Evolutionary conservation across 129 eudicot species (phyloP).

Genomic region (Solidago caesia): DNA sequence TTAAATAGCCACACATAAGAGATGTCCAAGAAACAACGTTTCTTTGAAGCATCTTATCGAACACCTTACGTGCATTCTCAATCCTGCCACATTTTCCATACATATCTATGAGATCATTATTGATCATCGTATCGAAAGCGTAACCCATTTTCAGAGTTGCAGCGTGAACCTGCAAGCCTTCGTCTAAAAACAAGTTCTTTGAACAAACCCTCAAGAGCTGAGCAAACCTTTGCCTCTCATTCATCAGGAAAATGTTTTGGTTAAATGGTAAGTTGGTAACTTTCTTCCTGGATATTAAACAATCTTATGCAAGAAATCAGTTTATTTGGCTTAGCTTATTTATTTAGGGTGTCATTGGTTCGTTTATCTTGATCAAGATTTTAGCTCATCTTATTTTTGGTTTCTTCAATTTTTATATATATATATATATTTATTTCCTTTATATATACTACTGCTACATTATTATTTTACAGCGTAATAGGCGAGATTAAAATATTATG

Average conservation of each 20-base stretch:
- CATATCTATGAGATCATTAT: conserved; percentile 61
- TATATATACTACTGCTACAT: no score
- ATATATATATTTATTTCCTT: no score
- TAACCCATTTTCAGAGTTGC: conserved; percentile 46
- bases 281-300: neutral
- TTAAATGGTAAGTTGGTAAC: neutral
- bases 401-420: no score
- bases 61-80: conserved; percentile 50
- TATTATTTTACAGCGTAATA: no score
- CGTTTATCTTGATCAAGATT: no score
- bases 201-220: conserved; percentile 54
- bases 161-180: conserved; percentile 61
- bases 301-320: neutral
- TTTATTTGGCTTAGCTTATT: no score
- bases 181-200: conserved; percentile 31
- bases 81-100: conserved; percentile 55
- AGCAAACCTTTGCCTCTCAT: conserved; percentile 48
- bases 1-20: conserved; percentile 66
- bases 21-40: conserved; percentile 76
- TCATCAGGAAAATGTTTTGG: conserved; percentile 25
- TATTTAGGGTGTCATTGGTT: no score
- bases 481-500: no score
- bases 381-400: no score
- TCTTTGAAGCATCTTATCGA: conserved; percentile 58
- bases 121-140: conserved; percentile 48